A percentile compares a stretch with the other conserved stretches of the same genome.
Evolutionary conservation across 2,329 filamentous ascomycete species (phyloP).

Genomic region (Microcyclosporella mali): DNA sequence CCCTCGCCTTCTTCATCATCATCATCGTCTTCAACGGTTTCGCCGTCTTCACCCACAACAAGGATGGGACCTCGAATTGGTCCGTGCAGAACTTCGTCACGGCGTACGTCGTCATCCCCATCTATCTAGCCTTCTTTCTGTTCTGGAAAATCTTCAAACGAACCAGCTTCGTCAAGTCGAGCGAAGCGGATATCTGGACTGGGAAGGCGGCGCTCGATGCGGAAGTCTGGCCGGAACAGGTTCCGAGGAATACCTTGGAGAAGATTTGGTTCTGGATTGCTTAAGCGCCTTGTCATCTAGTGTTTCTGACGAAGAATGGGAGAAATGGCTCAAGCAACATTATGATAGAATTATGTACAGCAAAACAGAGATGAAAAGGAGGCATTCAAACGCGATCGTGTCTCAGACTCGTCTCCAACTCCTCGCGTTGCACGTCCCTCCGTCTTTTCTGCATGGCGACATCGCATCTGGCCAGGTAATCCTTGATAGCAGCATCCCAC

Average conservation of each 20-base stretch:
- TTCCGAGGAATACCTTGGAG: slow-evolving; percentile 40
- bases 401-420: not conserved
- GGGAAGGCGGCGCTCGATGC: slow-evolving; percentile 45
- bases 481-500: not conserved
- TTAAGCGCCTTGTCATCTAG: no score
- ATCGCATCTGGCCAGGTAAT: not conserved
- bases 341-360: not conserved
- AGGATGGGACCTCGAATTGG: slow-evolving; percentile 32
- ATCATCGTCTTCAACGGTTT: slow-evolving; percentile 62
- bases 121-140: slow-evolving; percentile 45
- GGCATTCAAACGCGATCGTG: not conserved
- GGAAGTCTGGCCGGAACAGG: slow-evolving; percentile 39
- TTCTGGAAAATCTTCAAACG: slow-evolving; percentile 63
- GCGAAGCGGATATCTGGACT: slow-evolving; percentile 41
- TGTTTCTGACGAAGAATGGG: not conserved
- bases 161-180: slow-evolving; percentile 45
- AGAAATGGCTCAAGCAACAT: not conserved
- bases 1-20: slow-evolving; percentile 54
- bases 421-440: not conserved
- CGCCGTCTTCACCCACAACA: slow-evolving; percentile 49
- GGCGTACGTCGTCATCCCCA: slow-evolving; percentile 27
- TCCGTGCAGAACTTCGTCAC: slow-evolving; percentile 45
- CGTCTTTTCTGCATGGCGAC: not conserved
- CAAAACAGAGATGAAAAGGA: not conserved
- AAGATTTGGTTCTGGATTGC: slow-evolving; percentile 47